phyloP scores from a whole-genome alignment of 164 flowering plant species.

The Tetracentron sinense region DNA sequence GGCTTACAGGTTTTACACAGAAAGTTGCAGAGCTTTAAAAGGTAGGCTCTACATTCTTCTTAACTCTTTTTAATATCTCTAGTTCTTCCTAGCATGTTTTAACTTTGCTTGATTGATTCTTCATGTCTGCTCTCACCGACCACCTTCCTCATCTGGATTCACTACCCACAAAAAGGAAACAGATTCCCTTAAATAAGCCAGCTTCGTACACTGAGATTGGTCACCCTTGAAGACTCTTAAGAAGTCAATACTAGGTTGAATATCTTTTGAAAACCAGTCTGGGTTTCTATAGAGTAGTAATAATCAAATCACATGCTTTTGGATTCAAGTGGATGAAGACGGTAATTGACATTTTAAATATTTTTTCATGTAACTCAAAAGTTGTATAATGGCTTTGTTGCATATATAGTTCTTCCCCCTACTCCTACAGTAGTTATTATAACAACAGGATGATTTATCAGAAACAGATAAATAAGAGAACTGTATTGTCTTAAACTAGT shows the following conservation, averaged over 20 bases:
- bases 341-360: background rate
- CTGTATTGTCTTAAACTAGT: too few species aligned
- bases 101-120: conserved; percentile 5
- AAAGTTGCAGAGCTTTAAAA: conserved; percentile 28
- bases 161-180: conserved; percentile 3
- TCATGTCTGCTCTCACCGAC: background rate
- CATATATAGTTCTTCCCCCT: background rate
- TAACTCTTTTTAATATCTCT: background rate
- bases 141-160: conserved; percentile 2
- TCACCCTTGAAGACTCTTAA: background rate
- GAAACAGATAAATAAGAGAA: too few species aligned
- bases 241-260: too few species aligned
- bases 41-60: conserved; percentile 24
- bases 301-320: background rate
- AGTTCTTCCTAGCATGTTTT: background rate
- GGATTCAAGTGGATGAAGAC: background rate
- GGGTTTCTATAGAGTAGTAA: background rate
- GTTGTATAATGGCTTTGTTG: too few species aligned
- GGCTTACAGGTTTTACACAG: conserved; percentile 34
- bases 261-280: background rate
- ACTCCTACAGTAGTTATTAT: background rate
- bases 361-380: background rate
- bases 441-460: background rate
- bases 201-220: conserved; percentile 9
- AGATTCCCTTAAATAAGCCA: conserved; percentile 4